A percentile compares a stretch with the other conserved stretches of the same genome.
Conservation (phyloP, 441 rosid genomes). For the Euphorbia schlechtendalii region DNA sequence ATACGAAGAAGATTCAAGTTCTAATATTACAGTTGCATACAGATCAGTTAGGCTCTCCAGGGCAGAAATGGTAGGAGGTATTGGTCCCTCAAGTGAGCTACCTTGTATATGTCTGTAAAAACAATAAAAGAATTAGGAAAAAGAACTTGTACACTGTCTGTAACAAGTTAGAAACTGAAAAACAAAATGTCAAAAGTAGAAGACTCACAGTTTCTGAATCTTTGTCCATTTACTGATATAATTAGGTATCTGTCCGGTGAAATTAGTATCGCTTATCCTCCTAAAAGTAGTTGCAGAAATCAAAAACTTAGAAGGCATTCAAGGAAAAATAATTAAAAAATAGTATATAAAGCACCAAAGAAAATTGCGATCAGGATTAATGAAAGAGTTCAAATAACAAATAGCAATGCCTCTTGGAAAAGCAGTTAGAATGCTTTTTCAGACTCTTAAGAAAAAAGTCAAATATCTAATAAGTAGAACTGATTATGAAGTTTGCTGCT, state of each 20-base stretch:
- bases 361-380: background rate
- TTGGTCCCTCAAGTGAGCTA: constrained; percentile 66
- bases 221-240: constrained; percentile 60
- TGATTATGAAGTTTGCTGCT: background rate
- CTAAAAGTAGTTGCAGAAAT: constrained; percentile 27
- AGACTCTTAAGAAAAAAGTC: background rate
- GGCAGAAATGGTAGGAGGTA: constrained; percentile 63
- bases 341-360: background rate
- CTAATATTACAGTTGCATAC: constrained; percentile 36
- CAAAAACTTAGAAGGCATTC: background rate
- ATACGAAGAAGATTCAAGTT: background rate
- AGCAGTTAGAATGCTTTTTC: background rate
- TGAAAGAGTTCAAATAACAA: background rate
- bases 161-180: background rate
- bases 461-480: background rate
- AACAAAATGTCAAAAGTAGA: background rate
- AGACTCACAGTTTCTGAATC: constrained; percentile 63
- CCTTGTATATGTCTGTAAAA: constrained; percentile 72
- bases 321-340: constrained; percentile 1
- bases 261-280: constrained; percentile 70
- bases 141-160: background rate
- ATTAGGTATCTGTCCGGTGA: constrained; percentile 63
- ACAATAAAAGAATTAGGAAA: background rate
- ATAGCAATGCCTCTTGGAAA: background rate
- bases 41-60: constrained; percentile 61